These are phyloP conservation scores for Cercospora zeina DNA, from an alignment of 2,329 filamentous ascomycete species.

Conservation along the genomic window DNA sequence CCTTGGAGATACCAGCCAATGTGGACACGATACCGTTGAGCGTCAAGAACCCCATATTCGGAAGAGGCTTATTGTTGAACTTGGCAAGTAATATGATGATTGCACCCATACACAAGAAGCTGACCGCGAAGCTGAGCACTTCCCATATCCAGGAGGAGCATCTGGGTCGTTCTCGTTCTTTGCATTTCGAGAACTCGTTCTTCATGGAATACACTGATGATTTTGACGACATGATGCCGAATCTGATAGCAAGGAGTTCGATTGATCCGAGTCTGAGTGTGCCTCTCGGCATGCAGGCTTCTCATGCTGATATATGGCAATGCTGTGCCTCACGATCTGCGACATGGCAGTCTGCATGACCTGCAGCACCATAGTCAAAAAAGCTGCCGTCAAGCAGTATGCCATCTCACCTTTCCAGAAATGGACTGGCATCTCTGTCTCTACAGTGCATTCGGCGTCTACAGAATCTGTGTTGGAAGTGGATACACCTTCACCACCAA, in stretches of 20 bases:
- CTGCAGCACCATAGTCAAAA: neutral
- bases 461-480: neutral
- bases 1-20: slow-evolving; percentile 20
- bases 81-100: slow-evolving; percentile 21
- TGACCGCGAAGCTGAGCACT: slow-evolving; percentile 21
- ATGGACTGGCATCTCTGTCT: neutral
- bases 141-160: slow-evolving; percentile 27
- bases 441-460: neutral
- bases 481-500: neutral
- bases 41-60: slow-evolving; percentile 22
- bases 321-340: slow-evolving; percentile 1
- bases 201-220: neutral
- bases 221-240: neutral
- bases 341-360: neutral
- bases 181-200: neutral
- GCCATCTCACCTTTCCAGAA: neutral
- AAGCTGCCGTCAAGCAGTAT: neutral
- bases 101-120: slow-evolving; percentile 19
- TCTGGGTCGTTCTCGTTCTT: neutral
- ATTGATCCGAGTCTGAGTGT: neutral
- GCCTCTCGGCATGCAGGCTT: neutral
- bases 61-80: slow-evolving; percentile 22
- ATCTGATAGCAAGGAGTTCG: neutral
- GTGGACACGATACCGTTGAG: slow-evolving; percentile 27
- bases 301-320: neutral